phyloP scores from a whole-genome alignment of 805 yeast genomes.

The Yamadazyma sp. region DNA sequence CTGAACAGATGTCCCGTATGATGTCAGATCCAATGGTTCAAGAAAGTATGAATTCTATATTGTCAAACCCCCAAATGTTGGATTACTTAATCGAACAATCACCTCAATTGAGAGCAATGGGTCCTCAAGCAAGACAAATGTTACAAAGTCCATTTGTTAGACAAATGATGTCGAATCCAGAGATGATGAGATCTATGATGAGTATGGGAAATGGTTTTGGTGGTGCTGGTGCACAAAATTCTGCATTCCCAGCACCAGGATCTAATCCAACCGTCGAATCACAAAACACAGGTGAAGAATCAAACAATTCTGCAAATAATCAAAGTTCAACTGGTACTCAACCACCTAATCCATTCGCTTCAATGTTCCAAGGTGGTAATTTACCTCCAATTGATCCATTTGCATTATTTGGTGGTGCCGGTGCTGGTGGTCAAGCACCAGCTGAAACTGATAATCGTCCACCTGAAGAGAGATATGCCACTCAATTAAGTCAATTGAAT shows the following conservation, averaged over 20 bases:
- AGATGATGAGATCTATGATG: conserved; percentile 79
- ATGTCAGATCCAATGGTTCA: conserved; percentile 79
- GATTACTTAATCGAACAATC: conserved; percentile 77
- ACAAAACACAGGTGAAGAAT: conserved; percentile 11
- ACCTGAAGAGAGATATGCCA: conserved; percentile 44
- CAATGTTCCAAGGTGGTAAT: conserved; percentile 31
- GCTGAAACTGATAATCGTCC: conserved; percentile 41
- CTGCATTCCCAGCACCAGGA: conserved; percentile 32
- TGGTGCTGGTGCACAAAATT: conserved; percentile 30
- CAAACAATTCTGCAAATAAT: conserved; percentile 10
- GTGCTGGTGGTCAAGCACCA: conserved; percentile 23
- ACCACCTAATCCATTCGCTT: conserved; percentile 38
- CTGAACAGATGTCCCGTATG: conserved; percentile 71
- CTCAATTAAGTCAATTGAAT: conserved; percentile 43
- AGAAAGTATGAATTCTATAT: conserved; percentile 77
- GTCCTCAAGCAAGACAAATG: conserved; percentile 85
- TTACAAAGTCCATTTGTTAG: conserved; percentile 81
- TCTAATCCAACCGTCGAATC: conserved; percentile 14
- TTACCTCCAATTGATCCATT: conserved; percentile 50
- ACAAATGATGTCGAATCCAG: conserved; percentile 70
- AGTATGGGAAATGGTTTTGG: conserved; percentile 55
- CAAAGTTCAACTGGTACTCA: conserved; percentile 12
- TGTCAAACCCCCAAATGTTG: conserved; percentile 84
- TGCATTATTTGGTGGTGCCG: conserved; percentile 45
- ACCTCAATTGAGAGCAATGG: conserved; percentile 82